These are phyloP conservation scores for Lagenidium giganteum DNA, from an alignment of 352 stramenopile species.

Conservation along the genomic window DNA sequence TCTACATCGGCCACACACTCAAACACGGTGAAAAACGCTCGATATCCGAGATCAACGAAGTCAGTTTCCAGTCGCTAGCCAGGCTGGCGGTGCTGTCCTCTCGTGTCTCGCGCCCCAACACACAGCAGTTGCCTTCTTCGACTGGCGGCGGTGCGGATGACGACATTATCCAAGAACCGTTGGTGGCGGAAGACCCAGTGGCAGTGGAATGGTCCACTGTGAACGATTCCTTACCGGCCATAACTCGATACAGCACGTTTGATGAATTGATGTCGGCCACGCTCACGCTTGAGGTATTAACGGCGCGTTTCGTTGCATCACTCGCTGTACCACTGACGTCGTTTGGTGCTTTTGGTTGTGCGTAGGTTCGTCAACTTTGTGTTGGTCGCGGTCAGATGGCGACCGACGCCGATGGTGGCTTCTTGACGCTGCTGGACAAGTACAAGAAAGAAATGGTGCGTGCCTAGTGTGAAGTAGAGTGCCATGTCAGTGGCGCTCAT, in stretches of 20 bases:
- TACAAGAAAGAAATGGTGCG: conserved; percentile 77
- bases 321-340: too few species aligned
- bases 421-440: conserved; percentile 78
- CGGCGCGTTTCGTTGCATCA: too few species aligned
- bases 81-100: conserved; percentile 78
- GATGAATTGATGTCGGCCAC: conserved; percentile 89
- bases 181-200: conserved; percentile 76
- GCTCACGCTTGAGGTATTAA: conserved; percentile 72
- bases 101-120: conserved; percentile 65
- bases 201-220: conserved; percentile 63
- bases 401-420: conserved; percentile 77
- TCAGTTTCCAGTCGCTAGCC: conserved; percentile 84
- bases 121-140: conserved; percentile 28
- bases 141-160: conserved; percentile 20
- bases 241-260: conserved; percentile 86
- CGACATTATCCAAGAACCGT: conserved; percentile 35
- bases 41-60: conserved; percentile 79
- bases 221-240: conserved; percentile 66
- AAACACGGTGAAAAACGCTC: conserved; percentile 75
- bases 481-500: too few species aligned
- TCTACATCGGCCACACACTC: conserved; percentile 81
- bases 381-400: conserved; percentile 82
- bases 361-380: conserved; percentile 69
- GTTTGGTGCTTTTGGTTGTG: not conserved
- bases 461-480: too few species aligned